Evolutionary conservation across 2,329 filamentous ascomycete species (phyloP).

Genomic region (Cladosporium sp.): DNA sequence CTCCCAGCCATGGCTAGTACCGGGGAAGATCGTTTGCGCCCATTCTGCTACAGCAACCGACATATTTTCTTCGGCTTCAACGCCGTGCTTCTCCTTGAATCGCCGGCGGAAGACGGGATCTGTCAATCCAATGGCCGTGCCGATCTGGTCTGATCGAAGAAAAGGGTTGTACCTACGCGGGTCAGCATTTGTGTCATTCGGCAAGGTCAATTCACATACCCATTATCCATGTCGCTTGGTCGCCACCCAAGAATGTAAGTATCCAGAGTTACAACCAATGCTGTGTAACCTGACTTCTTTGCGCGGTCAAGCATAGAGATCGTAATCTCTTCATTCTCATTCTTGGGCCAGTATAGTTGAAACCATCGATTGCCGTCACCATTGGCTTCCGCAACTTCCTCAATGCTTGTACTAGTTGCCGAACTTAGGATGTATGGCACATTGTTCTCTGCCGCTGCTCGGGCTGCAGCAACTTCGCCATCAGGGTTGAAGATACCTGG

Average conservation of each 20-base stretch:
- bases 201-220: constrained; percentile 1
- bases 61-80: constrained; percentile 40
- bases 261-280: constrained; percentile 9
- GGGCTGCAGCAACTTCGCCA: constrained; percentile 7
- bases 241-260: constrained; percentile 57
- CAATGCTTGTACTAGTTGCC: constrained; percentile 59
- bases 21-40: constrained; percentile 34
- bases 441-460: constrained; percentile 32
- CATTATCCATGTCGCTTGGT: constrained; percentile 38
- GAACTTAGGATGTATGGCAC: constrained; percentile 67
- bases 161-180: constrained; percentile 18
- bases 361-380: constrained; percentile 58
- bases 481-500: constrained; percentile 12
- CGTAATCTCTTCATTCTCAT: constrained; percentile 61
- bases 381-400: constrained; percentile 60
- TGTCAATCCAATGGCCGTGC: constrained; percentile 59
- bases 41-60: constrained; percentile 50
- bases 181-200: neutral
- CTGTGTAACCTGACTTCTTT: constrained; percentile 33
- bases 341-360: constrained; percentile 72
- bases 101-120: constrained; percentile 62
- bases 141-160: constrained; percentile 35
- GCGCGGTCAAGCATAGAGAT: constrained; percentile 59
- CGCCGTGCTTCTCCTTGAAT: constrained; percentile 45
- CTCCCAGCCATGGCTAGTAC: constrained; percentile 49